Percentiles rank a stretch among this genome's conserved stretches.
Evolutionary conservation across 768 basidiomycete species (phyloP).

Genomic region (Antrodiella citrinella): DNA sequence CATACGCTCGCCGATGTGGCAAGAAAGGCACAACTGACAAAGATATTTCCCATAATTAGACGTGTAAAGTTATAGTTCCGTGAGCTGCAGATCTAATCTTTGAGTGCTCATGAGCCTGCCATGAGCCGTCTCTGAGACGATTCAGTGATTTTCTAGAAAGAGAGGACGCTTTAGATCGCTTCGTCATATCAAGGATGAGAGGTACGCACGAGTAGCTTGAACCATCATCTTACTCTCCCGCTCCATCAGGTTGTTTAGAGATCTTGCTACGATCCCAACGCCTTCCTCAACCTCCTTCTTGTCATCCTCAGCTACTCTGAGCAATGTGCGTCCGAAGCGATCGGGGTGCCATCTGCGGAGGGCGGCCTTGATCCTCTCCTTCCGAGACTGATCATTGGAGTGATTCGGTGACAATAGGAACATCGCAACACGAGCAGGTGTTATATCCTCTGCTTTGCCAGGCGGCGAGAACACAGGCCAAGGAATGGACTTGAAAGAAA

Average conservation of each 20-base stretch:
- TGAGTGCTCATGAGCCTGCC: too few relatives aligned
- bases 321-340: slow-evolving; percentile 52
- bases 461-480: slow-evolving; percentile 55
- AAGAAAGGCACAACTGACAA: too few relatives aligned
- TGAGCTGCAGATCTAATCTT: too few relatives aligned
- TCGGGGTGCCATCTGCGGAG: slow-evolving; percentile 80
- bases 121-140: too few relatives aligned
- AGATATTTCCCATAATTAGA: too few relatives aligned
- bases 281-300: slow-evolving; percentile 47
- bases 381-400: slow-evolving; percentile 47
- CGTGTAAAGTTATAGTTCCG: too few relatives aligned
- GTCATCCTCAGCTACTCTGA: slow-evolving; percentile 45
- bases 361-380: slow-evolving; percentile 58
- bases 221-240: slow-evolving; percentile 18
- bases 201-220: not conserved
- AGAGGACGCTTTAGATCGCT: too few relatives aligned
- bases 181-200: too few relatives aligned
- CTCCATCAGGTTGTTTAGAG: slow-evolving; percentile 58
- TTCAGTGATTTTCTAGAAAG: too few relatives aligned
- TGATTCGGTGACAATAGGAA: slow-evolving; percentile 65
- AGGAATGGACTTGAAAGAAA: slow-evolving; percentile 58
- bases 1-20: too few relatives aligned
- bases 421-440: slow-evolving; percentile 39
- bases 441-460: slow-evolving; percentile 39
- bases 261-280: slow-evolving; percentile 58